Percentiles rank a stretch among this genome's conserved stretches.
Evolutionary conservation across 2,329 filamentous ascomycete genomes (phyloP).

Genomic region (Aspergillus melleus): DNA sequence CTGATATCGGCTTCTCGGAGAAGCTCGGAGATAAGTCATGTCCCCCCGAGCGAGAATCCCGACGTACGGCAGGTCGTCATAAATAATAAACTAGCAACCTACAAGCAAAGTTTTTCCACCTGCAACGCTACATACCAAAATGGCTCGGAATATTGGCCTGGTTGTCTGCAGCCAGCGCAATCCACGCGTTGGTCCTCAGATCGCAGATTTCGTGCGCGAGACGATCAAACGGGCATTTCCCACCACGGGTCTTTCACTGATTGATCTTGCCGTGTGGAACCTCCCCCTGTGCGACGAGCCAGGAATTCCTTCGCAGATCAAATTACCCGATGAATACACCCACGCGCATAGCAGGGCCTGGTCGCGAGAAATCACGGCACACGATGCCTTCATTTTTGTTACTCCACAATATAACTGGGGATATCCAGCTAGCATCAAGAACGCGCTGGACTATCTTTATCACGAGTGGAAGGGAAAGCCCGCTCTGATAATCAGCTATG

Average conservation of each 20-base stretch:
- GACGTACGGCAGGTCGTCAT: neutral
- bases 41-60: too few relatives aligned
- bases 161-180: conserved; percentile 34
- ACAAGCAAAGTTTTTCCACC: too few relatives aligned
- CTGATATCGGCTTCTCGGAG: neutral
- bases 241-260: neutral
- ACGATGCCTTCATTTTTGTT: conserved; percentile 44
- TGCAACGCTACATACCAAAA: neutral
- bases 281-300: conserved; percentile 43
- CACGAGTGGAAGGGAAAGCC: conserved; percentile 61
- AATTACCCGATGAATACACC: conserved; percentile 31
- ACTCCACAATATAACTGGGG: conserved; percentile 57
- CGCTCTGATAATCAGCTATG: conserved; percentile 56
- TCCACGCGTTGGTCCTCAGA: conserved; percentile 32
- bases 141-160: conserved; percentile 14
- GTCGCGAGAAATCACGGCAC: conserved; percentile 35
- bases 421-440: conserved; percentile 57
- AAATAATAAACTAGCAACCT: too few relatives aligned
- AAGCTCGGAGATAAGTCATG: neutral
- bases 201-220: conserved; percentile 27
- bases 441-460: conserved; percentile 62
- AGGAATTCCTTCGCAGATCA: conserved; percentile 38
- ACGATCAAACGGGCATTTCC: conserved; percentile 10
- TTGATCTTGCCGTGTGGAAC: conserved; percentile 16
- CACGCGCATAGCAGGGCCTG: conserved; percentile 40